Conservation (phyloP, 2,329 filamentous ascomycete genomes). For the Xylariaceae sp. region DNA sequence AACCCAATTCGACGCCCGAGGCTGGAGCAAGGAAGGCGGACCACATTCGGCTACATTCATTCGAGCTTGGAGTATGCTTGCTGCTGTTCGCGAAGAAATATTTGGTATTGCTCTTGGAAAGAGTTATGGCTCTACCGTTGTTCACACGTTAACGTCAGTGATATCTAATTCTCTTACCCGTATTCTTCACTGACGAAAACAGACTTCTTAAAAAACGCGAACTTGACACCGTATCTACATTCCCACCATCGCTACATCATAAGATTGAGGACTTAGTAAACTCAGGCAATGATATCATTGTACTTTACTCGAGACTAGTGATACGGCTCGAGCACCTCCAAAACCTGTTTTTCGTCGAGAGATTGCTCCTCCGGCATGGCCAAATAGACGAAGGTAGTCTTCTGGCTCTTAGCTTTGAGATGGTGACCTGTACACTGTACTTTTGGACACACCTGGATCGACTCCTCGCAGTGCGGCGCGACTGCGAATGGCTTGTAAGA, state of each 20-base stretch:
- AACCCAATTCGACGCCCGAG: conserved; percentile 33
- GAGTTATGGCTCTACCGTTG: background rate
- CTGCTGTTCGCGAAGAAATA: conserved; percentile 54
- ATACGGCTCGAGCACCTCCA: conserved; percentile 49
- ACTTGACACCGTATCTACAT: conserved; percentile 30
- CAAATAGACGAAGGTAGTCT: conserved; percentile 36
- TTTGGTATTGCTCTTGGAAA: conserved; percentile 53
- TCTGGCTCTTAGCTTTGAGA: conserved; percentile 43
- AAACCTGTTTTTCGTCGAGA: conserved; percentile 57
- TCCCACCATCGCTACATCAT: conserved; percentile 37
- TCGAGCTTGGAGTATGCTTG: conserved; percentile 36
- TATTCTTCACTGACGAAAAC: background rate
- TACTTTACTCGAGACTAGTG: conserved; percentile 44
- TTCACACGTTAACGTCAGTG: background rate
- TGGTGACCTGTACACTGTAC: conserved; percentile 44
- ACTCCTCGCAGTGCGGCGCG: conserved; percentile 37
- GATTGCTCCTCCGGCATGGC: conserved; percentile 48
- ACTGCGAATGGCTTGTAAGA: conserved; percentile 48
- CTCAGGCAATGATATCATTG: conserved; percentile 25
- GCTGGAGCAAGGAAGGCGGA: conserved; percentile 36
- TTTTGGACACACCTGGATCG: conserved; percentile 50
- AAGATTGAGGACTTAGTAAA: conserved; percentile 38
- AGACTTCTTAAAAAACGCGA: conserved; percentile 37
- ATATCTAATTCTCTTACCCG: background rate
- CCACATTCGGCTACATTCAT: conserved; percentile 33